phyloP scores from a whole-genome alignment of 257 asterid species.

The Solanum pinnatisectum region DNA sequence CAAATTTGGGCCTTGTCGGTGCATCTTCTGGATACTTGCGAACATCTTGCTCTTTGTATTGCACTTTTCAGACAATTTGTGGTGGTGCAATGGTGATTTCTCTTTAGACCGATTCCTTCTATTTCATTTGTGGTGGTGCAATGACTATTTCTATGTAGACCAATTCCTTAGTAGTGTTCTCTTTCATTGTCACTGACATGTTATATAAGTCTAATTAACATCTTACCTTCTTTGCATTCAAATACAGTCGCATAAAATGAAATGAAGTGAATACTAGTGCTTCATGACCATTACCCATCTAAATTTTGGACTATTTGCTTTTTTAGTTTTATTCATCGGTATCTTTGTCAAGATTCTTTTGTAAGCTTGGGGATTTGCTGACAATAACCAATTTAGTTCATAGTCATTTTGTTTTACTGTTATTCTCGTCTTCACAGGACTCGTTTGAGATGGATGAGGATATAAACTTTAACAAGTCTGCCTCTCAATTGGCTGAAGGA shows the following conservation, averaged over 20 bases:
- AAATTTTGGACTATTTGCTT: not conserved
- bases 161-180: not conserved
- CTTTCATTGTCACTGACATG: not conserved
- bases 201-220: not conserved
- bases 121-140: not conserved
- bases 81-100: not conserved
- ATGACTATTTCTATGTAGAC: not conserved
- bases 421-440: slow-evolving; percentile 19
- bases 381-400: not conserved
- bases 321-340: not conserved
- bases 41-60: not conserved
- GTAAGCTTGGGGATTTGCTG: not conserved
- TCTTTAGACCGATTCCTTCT: not conserved
- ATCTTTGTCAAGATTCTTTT: not conserved
- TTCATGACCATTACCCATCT: not conserved
- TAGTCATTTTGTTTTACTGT: not conserved
- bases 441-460: slow-evolving; percentile 50
- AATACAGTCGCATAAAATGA: not conserved
- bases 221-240: not conserved
- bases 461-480: slow-evolving; percentile 21
- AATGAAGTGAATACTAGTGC: not conserved
- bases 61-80: not conserved
- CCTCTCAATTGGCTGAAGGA: slow-evolving; percentile 19
- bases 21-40: not conserved
- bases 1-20: not conserved